Evolutionary conservation across 306 rosid genomes (phyloP).

Genomic region (Prunus mongolica): DNA sequence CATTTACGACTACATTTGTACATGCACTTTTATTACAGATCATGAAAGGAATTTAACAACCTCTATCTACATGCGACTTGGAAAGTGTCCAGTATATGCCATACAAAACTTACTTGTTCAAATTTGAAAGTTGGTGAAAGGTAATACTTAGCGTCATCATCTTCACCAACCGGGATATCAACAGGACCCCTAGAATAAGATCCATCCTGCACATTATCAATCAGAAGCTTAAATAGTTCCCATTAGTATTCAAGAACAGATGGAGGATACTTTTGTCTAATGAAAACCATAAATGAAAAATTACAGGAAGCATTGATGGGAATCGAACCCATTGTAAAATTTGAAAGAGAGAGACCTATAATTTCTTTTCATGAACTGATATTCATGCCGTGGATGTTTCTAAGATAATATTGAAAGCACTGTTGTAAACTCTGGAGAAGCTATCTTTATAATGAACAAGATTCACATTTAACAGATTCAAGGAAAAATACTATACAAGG

Average conservation of each 20-base stretch:
- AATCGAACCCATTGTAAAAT: not conserved
- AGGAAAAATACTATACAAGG: not conserved
- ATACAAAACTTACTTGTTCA: constrained; percentile 70
- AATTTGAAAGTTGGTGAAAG: constrained; percentile 81
- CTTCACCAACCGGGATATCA: constrained; percentile 59
- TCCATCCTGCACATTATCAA: constrained; percentile 66
- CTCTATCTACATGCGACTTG: not conserved
- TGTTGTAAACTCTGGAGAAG: not conserved
- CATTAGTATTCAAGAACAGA: not conserved
- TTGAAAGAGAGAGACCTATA: not conserved
- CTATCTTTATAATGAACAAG: not conserved
- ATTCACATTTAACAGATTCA: not conserved
- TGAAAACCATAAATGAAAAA: not conserved
- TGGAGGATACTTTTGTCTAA: not conserved
- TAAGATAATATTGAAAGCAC: not conserved
- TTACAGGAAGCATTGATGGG: not conserved
- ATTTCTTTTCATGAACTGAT: not conserved
- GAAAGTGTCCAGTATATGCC: not conserved
- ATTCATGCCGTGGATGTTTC: not conserved
- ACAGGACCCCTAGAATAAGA: constrained; percentile 92
- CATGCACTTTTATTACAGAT: not conserved
- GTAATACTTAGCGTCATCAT: constrained; percentile 57
- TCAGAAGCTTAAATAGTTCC: not conserved
- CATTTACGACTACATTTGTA: not conserved
- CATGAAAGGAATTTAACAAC: not conserved